These are phyloP conservation scores for Agarophyton chilense DNA, from an alignment of 23 red algal genomes.

Conservation along the genomic window DNA sequence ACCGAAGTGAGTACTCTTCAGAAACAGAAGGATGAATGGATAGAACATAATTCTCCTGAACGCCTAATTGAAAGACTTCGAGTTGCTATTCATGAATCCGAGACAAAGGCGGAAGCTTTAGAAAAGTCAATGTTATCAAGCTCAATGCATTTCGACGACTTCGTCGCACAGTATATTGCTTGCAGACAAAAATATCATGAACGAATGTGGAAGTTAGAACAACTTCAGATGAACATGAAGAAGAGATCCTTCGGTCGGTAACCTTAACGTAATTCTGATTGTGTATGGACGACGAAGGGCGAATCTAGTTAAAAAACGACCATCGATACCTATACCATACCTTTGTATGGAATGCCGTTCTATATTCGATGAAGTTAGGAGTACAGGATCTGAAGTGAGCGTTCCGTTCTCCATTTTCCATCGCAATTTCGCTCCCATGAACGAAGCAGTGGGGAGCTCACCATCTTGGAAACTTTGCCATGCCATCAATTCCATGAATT, in stretches of 20 bases:
- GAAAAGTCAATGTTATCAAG: slow-evolving; percentile 62
- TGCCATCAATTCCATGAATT: too few species aligned
- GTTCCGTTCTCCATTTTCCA: too few species aligned
- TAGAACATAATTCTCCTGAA: slow-evolving; percentile 55
- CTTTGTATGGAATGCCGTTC: slow-evolving; percentile 18
- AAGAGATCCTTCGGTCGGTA: slow-evolving; percentile 45
- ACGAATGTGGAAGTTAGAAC: slow-evolving; percentile 51
- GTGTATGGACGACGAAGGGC: background rate
- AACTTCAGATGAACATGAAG: slow-evolving; percentile 51
- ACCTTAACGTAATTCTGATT: background rate
- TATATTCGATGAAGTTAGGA: too few species aligned
- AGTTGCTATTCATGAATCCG: slow-evolving; percentile 43
- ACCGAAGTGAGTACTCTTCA: slow-evolving; percentile 15
- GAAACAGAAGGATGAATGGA: slow-evolving; percentile 59
- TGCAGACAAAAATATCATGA: slow-evolving; percentile 67
- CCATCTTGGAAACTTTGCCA: too few species aligned
- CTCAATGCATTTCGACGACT: slow-evolving; percentile 59
- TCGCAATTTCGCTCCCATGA: too few species aligned
- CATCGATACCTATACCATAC: slow-evolving; percentile 2
- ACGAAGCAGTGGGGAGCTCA: too few species aligned
- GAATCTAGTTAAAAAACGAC: background rate
- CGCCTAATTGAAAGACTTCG: slow-evolving; percentile 51
- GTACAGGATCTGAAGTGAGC: too few species aligned
- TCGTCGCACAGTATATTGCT: slow-evolving; percentile 49
- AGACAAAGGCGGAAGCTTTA: slow-evolving; percentile 28